Evolutionary conservation across 2,329 filamentous ascomycete genomes (phyloP).

Genomic region (Diaporthe aspalathi): DNA sequence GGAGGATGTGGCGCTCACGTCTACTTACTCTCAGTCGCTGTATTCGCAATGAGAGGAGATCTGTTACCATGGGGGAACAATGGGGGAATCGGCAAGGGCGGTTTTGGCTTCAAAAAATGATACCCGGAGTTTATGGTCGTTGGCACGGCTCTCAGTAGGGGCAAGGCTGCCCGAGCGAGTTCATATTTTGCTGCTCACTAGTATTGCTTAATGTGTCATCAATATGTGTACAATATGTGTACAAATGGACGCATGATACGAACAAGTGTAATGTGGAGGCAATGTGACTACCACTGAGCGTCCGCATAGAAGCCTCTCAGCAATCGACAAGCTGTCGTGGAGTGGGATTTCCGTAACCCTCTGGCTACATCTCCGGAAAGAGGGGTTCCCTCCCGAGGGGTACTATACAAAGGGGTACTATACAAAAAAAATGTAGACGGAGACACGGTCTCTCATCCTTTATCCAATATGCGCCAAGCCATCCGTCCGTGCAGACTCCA

Average conservation of each 20-base stretch:
- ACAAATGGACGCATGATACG: neutral
- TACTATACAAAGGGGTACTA: too few species aligned
- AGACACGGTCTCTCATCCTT: neutral
- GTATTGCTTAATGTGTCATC: slow-evolving; percentile 6
- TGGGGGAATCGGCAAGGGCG: neutral
- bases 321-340: neutral
- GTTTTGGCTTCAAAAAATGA: slow-evolving; percentile 18
- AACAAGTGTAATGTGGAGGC: too few species aligned
- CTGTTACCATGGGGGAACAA: neutral
- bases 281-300: neutral
- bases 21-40: slow-evolving; percentile 37
- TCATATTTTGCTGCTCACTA: neutral
- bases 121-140: slow-evolving; percentile 33
- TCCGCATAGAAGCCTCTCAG: neutral
- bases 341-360: slow-evolving; percentile 26
- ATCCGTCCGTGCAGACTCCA: neutral
- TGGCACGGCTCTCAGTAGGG: neutral
- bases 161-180: neutral
- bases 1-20: slow-evolving; percentile 32
- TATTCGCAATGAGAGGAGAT: slow-evolving; percentile 32
- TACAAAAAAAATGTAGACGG: slow-evolving; percentile 22
- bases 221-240: neutral
- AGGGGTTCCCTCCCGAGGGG: slow-evolving; percentile 9
- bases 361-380: slow-evolving; percentile 8
- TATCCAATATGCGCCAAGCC: slow-evolving; percentile 8